phyloP scores from a whole-genome alignment of 192 early-diverging fungal species.

The Mortierella alpina region DNA sequence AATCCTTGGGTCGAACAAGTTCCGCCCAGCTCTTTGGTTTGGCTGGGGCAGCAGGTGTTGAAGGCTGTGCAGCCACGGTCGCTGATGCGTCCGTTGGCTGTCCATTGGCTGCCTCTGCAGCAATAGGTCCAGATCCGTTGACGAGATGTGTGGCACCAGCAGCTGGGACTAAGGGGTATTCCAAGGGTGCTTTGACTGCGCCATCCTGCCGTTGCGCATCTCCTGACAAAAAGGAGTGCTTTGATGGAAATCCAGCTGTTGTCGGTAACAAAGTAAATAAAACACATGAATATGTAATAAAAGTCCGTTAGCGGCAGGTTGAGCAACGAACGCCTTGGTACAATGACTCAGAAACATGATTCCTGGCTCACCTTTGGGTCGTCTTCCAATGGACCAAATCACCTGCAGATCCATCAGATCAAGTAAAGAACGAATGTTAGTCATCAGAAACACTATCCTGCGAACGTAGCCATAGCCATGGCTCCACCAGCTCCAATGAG shows the following conservation, averaged over 20 bases:
- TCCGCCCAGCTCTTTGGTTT: slow-evolving; percentile 61
- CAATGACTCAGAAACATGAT: not conserved
- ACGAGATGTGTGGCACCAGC: not conserved
- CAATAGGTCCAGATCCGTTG: not conserved
- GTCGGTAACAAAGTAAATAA: not conserved
- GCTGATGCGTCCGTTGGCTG: not conserved
- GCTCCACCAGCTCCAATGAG: slow-evolving; percentile 9
- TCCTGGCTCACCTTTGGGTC: slow-evolving; percentile 33
- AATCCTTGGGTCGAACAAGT: slow-evolving; percentile 44
- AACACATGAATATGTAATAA: not conserved
- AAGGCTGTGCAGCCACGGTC: not conserved
- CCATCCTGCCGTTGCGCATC: slow-evolving; percentile 12
- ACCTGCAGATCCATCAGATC: slow-evolving; percentile 18
- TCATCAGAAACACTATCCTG: too few species aligned
- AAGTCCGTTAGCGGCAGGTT: not conserved
- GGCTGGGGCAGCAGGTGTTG: slow-evolving; percentile 21
- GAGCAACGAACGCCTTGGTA: not conserved
- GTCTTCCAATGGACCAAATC: slow-evolving; percentile 46
- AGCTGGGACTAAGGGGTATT: slow-evolving; percentile 1
- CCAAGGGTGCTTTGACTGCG: slow-evolving; percentile 15
- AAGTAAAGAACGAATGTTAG: not conserved
- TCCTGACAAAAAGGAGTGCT: not conserved
- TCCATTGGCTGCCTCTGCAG: not conserved
- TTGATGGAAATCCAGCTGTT: slow-evolving; percentile 34
- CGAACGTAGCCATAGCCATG: not conserved